Conservation (phyloP, 2,329 filamentous ascomycete species). For the Hymenoscyphus fructigenus region DNA sequence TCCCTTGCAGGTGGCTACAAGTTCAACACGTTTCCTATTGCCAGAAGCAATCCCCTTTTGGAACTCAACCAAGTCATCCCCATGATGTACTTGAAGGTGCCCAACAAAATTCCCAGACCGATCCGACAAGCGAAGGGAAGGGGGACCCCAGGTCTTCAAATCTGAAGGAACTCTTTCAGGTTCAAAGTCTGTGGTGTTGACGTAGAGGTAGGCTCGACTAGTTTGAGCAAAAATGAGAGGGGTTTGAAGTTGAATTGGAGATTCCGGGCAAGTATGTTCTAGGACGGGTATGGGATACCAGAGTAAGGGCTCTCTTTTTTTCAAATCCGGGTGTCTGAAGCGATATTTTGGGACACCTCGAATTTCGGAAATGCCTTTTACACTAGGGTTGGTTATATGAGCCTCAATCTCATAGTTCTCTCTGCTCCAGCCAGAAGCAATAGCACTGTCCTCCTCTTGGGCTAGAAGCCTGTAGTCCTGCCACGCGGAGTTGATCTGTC, state of each 20-base stretch:
- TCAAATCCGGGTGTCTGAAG: not conserved
- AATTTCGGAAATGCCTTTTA: not conserved
- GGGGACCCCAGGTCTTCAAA: too few relatives aligned
- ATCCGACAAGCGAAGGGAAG: not conserved
- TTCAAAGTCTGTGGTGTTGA: not conserved
- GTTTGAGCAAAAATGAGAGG: not conserved
- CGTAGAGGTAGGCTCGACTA: not conserved
- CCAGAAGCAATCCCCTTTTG: not conserved
- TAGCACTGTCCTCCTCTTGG: not conserved
- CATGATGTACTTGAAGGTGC: not conserved
- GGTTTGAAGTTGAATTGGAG: not conserved
- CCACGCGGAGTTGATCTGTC: not conserved
- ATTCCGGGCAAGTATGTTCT: not conserved
- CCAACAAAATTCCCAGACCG: not conserved
- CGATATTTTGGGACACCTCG: constrained; percentile 1
- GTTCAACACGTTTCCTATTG: not conserved
- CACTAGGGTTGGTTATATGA: not conserved
- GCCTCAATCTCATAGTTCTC: not conserved
- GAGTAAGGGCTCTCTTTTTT: too few relatives aligned
- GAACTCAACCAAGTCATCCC: not conserved
- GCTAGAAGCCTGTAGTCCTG: not conserved
- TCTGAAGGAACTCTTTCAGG: not conserved
- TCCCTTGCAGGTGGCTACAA: not conserved
- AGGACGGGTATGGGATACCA: not conserved
- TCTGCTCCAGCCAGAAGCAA: not conserved